Conservation (phyloP, 306 rosid genomes). For the Pyrus betulifolia region DNA sequence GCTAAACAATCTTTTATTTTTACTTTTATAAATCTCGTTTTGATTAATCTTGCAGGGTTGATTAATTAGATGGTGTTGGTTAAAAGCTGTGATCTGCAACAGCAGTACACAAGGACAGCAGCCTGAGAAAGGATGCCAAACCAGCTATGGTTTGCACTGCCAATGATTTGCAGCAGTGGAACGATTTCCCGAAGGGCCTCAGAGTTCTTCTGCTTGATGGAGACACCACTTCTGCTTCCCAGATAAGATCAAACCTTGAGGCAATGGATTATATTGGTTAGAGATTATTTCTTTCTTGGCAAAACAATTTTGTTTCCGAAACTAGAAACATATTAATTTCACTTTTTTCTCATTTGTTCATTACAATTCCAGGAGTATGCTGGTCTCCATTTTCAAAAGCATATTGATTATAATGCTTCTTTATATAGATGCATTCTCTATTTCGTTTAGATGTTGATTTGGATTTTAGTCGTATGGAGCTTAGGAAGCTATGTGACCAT, state of each 20-base stretch:
- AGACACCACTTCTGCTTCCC: conserved; percentile 63
- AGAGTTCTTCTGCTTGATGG: conserved; percentile 84
- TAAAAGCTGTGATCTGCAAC: conserved; percentile 25
- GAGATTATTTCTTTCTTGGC: conserved; percentile 4
- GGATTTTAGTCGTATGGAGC: conserved; percentile 18
- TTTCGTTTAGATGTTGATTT: conserved; percentile 18
- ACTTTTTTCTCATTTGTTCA: conserved; percentile 17
- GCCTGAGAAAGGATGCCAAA: conserved; percentile 84
- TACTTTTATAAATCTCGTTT: neutral
- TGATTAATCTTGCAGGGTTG: conserved; percentile 36
- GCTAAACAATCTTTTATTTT: no score
- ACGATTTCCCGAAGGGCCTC: conserved; percentile 94
- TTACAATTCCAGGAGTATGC: conserved; percentile 4
- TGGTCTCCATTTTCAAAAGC: conserved; percentile 35
- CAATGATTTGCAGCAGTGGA: conserved; percentile 86
- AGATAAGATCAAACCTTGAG: conserved; percentile 67
- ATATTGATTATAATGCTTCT: conserved; percentile 15
- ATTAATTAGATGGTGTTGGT: conserved; percentile 12
- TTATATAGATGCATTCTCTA: neutral
- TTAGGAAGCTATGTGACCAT: neutral
- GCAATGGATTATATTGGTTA: conserved; percentile 85
- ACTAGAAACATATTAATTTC: conserved; percentile 8
- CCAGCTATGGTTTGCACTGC: conserved; percentile 99
- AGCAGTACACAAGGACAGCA: conserved; percentile 4
- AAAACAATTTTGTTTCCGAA: conserved; percentile 6